phyloP scores from a whole-genome alignment of 306 rosid species.

The Quercus berberidifolia region DNA sequence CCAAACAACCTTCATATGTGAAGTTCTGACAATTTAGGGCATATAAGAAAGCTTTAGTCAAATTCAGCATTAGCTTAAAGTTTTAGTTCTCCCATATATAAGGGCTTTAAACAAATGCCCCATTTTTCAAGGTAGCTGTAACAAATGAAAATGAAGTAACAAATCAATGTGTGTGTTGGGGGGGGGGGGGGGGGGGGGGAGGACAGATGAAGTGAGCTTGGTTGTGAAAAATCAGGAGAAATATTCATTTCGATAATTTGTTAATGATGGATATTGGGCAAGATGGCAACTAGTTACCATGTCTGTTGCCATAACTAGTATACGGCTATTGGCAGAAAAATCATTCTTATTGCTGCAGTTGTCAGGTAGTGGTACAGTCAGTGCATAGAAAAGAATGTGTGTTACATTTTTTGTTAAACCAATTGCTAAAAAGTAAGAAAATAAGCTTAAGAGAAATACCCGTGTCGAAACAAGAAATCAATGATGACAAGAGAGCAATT shows the following conservation, averaged over 20 bases:
- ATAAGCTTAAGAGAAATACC: slow-evolving; percentile 43
- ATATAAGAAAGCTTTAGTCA: neutral
- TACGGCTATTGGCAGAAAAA: neutral
- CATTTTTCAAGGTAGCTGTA: neutral
- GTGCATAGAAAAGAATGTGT: neutral
- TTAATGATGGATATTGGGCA: neutral
- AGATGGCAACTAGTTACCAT: neutral
- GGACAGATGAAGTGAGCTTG: neutral
- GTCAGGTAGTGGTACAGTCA: neutral
- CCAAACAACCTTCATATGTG: neutral
- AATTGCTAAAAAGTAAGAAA: neutral
- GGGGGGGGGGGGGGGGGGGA: accelerated
- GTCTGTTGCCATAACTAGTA: neutral
- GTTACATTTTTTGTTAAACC: neutral
- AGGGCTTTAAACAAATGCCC: neutral
- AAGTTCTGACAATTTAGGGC: neutral
- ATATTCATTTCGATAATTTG: neutral
- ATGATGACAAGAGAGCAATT: slow-evolving; percentile 72
- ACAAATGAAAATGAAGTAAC: neutral
- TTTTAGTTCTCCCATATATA: neutral
- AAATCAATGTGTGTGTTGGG: neutral
- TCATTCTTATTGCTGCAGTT: neutral
- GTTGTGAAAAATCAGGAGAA: neutral
- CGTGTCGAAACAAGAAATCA: slow-evolving; percentile 74
- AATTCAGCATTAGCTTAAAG: neutral